Percentiles rank a stretch among this genome's conserved stretches.
Evolutionary conservation across 177 flowering plant species (phyloP).

Genomic region (Vitis hybrid): DNA sequence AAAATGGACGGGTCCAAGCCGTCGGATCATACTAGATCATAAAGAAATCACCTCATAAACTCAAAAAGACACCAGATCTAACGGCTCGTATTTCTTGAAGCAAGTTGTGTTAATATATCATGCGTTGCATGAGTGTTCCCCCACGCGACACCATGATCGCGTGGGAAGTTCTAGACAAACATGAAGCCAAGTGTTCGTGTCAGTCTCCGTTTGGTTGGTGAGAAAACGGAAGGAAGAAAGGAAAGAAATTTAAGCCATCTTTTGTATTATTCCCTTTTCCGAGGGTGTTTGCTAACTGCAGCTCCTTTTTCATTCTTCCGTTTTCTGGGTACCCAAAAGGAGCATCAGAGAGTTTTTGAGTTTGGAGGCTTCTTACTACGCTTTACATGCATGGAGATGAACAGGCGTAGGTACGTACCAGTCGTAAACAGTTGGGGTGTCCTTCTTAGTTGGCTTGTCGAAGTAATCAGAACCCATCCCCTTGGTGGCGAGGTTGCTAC

Average conservation of each 20-base stretch:
- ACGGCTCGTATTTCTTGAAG: no score
- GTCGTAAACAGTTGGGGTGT: slow-evolving; percentile 91
- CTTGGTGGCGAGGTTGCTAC: slow-evolving; percentile 84
- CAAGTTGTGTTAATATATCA: no score
- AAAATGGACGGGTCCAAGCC: background rate
- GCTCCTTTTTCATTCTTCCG: background rate
- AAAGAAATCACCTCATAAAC: no score
- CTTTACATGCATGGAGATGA: no score
- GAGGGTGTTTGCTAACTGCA: no score
- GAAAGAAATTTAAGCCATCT: background rate
- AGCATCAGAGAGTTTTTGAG: background rate
- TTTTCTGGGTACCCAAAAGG: background rate
- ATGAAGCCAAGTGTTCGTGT: slow-evolving; percentile 13
- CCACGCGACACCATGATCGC: no score
- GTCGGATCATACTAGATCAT: background rate
- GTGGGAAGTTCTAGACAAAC: background rate
- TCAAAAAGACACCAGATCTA: no score
- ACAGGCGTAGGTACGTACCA: slow-evolving; percentile 41
- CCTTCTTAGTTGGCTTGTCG: slow-evolving; percentile 74
- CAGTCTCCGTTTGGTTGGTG: slow-evolving; percentile 16
- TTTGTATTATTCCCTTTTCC: no score
- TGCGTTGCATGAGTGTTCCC: no score
- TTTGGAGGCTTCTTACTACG: no score
- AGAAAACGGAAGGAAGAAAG: background rate
- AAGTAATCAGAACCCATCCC: slow-evolving; percentile 50